These are phyloP conservation scores for Boechera retrofracta DNA, from an alignment of 345 rosid genomes.

Conservation along the genomic window DNA sequence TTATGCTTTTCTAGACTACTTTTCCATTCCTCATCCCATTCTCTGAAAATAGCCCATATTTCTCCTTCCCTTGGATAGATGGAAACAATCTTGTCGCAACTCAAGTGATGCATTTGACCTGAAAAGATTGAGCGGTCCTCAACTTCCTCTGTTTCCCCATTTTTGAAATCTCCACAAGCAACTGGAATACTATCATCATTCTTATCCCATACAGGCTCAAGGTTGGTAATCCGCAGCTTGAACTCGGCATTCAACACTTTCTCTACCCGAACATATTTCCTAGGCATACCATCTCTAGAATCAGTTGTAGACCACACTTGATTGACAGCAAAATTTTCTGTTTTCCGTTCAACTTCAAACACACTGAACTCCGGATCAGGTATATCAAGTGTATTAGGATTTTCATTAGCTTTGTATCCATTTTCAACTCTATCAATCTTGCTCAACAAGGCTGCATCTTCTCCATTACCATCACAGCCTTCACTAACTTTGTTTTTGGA, in stretches of 20 bases:
- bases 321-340: constrained; percentile 56
- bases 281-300: constrained; percentile 78
- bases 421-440: constrained; percentile 34
- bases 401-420: constrained; percentile 37
- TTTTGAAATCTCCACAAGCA: constrained; percentile 67
- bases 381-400: constrained; percentile 27
- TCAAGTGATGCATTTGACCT: constrained; percentile 46
- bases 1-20: constrained; percentile 52
- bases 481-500: constrained; percentile 42
- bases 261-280: constrained; percentile 68
- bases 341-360: constrained; percentile 56
- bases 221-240: constrained; percentile 67
- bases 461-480: constrained; percentile 39
- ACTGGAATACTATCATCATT: constrained; percentile 55
- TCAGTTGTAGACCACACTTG: constrained; percentile 89
- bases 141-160: constrained; percentile 50
- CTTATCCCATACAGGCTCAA: constrained; percentile 53
- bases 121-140: constrained; percentile 63
- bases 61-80: constrained; percentile 82
- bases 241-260: constrained; percentile 59
- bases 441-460: constrained; percentile 39
- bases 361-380: constrained; percentile 71
- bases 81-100: constrained; percentile 19
- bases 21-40: constrained; percentile 66
- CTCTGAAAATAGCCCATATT: constrained; percentile 82